Percentiles rank a stretch among this genome's conserved stretches.
Evolutionary conservation across 2,329 filamentous ascomycete genomes (phyloP).

Genomic region (Rhynchosporium graminicola): DNA sequence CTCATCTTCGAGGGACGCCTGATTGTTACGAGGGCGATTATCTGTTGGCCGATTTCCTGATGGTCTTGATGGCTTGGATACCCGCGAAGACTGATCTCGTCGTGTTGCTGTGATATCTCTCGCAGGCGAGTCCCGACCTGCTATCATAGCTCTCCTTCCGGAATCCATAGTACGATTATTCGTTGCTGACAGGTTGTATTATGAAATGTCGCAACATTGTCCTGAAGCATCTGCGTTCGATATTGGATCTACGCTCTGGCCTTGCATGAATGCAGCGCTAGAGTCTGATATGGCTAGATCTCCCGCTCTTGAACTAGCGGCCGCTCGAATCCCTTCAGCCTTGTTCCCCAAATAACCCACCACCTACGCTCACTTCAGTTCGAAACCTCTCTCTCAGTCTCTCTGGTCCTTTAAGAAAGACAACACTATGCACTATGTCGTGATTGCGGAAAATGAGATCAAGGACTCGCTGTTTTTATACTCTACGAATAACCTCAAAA

Average conservation of each 20-base stretch:
- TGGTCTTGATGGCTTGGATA: slow-evolving; percentile 51
- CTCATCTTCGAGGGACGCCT: slow-evolving; percentile 58
- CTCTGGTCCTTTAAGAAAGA: too few relatives aligned
- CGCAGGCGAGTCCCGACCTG: slow-evolving; percentile 42
- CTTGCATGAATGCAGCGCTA: neutral
- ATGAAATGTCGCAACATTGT: neutral
- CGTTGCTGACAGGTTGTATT: neutral
- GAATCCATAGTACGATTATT: slow-evolving; percentile 35
- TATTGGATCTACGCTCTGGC: neutral
- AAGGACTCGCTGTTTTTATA: neutral
- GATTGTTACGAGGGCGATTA: slow-evolving; percentile 36
- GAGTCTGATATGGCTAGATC: neutral
- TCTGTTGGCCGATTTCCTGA: slow-evolving; percentile 36
- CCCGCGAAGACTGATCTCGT: slow-evolving; percentile 55
- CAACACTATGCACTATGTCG: too few relatives aligned
- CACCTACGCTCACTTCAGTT: neutral
- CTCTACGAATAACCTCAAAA: neutral
- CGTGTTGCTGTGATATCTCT: slow-evolving; percentile 58
- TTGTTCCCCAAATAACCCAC: neutral
- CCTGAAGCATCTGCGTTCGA: neutral
- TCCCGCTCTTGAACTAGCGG: neutral
- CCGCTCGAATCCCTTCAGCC: slow-evolving; percentile 2
- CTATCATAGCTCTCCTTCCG: slow-evolving; percentile 38
- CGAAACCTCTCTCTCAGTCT: too few relatives aligned
- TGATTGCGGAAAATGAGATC: neutral